Evolutionary conservation across 768 basidiomycete species (phyloP).

Genomic region (Tulasnella sp.): DNA sequence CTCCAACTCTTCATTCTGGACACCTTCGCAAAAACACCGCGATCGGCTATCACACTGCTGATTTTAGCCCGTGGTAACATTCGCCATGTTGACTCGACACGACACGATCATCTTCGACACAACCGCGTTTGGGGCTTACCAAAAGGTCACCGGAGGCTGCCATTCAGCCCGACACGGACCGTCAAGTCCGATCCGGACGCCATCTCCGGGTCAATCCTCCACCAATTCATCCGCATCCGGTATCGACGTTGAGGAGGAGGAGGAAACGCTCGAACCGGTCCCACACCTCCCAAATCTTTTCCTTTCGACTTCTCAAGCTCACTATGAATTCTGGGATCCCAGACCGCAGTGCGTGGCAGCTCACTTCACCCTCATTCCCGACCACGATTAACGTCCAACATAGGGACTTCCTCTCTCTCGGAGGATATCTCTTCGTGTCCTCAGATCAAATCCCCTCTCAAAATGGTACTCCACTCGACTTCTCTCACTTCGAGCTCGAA

Average conservation of each 20-base stretch:
- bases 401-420: not conserved
- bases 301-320: not conserved
- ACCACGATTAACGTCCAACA: not conserved
- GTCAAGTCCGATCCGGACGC: not conserved
- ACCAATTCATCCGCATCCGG: not conserved
- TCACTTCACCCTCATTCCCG: not conserved
- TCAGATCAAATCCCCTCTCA: not conserved
- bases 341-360: conserved; percentile 2
- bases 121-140: not conserved
- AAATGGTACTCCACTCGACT: not conserved
- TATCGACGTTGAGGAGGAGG: not conserved
- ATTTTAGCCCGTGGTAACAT: too few species aligned
- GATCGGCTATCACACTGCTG: too few species aligned
- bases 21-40: too few species aligned
- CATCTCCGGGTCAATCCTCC: not conserved
- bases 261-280: not conserved
- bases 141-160: not conserved
- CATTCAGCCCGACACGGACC: not conserved
- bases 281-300: not conserved
- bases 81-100: too few species aligned
- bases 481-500: conserved; percentile 16
- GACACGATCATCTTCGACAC: too few species aligned
- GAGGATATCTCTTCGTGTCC: not conserved
- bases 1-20: too few species aligned
- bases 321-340: conserved; percentile 14